Evolutionary conservation across 139 green algal genomes (phyloP).

Genomic region (Limnomonas spitsbergensis): DNA sequence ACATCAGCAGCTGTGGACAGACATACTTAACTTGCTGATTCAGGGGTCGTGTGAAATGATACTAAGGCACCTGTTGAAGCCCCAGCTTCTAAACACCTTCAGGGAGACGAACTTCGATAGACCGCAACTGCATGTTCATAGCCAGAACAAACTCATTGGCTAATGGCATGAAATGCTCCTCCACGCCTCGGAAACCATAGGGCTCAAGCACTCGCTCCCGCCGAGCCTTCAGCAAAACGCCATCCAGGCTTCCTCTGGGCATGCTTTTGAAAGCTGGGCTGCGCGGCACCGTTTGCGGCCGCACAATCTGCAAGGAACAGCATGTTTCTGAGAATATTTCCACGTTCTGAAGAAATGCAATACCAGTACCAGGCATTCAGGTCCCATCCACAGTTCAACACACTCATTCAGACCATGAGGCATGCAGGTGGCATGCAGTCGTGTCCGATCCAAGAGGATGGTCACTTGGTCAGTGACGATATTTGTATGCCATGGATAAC

Average conservation of each 20-base stretch:
- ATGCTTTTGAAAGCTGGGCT: neutral
- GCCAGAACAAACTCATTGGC: neutral
- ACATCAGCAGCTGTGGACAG: neutral
- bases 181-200: neutral
- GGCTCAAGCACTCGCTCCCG: neutral
- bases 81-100: slow-evolving; percentile 1
- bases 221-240: neutral
- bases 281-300: neutral
- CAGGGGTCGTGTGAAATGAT: neutral
- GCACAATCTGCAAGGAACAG: neutral
- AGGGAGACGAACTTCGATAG: neutral
- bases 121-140: neutral
- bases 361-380: too few species aligned
- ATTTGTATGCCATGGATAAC: neutral
- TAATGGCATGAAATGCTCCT: slow-evolving; percentile 5
- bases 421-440: neutral
- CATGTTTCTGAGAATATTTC: neutral
- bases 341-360: neutral
- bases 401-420: neutral
- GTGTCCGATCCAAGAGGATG: neutral
- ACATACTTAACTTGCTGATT: neutral
- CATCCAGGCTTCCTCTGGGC: neutral
- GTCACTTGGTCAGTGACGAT: neutral
- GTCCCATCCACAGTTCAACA: too few species aligned
- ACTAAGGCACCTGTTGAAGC: neutral